Evolutionary conservation across 495 filamentous ascomycete species (phyloP).

Genomic region (Trichoderma asperelloides): DNA sequence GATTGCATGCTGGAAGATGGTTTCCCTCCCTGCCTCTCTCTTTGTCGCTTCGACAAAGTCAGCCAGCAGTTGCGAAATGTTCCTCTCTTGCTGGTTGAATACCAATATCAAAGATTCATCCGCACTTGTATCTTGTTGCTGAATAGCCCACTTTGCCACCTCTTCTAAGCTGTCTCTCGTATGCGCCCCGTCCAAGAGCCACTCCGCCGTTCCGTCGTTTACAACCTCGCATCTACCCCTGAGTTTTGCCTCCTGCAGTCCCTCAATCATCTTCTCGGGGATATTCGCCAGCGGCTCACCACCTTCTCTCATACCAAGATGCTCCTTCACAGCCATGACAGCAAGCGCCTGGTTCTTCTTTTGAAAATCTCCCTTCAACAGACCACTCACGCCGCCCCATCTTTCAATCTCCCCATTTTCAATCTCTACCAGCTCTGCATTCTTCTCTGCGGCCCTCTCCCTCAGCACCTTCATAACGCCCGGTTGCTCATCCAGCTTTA

Average conservation of each 20-base stretch:
- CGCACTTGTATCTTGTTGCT: constrained; percentile 19
- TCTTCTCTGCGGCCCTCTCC: constrained; percentile 29
- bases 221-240: constrained; percentile 70
- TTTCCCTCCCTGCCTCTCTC: not conserved
- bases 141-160: constrained; percentile 55
- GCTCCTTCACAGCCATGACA: constrained; percentile 29
- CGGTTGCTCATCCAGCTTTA: constrained; percentile 15
- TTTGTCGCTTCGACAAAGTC: constrained; percentile 31
- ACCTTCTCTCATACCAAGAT: constrained; percentile 22
- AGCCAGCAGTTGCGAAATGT: constrained; percentile 50
- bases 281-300: constrained; percentile 16
- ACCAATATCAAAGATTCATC: constrained; percentile 46
- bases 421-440: constrained; percentile 24
- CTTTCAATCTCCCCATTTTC: constrained; percentile 24
- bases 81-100: constrained; percentile 91
- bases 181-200: constrained; percentile 88
- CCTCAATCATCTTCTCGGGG: constrained; percentile 48
- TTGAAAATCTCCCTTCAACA: constrained; percentile 34
- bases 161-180: constrained; percentile 71
- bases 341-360: constrained; percentile 37
- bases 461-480: constrained; percentile 31
- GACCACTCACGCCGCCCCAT: constrained; percentile 27
- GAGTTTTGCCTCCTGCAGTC: constrained; percentile 55
- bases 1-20: constrained; percentile 27
- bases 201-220: constrained; percentile 42